Evolutionary conservation across 805 yeast genomes (phyloP), one percentile per base, ranked within the genome.

Genomic region (Yarrowia yakushimensis): DNA sequence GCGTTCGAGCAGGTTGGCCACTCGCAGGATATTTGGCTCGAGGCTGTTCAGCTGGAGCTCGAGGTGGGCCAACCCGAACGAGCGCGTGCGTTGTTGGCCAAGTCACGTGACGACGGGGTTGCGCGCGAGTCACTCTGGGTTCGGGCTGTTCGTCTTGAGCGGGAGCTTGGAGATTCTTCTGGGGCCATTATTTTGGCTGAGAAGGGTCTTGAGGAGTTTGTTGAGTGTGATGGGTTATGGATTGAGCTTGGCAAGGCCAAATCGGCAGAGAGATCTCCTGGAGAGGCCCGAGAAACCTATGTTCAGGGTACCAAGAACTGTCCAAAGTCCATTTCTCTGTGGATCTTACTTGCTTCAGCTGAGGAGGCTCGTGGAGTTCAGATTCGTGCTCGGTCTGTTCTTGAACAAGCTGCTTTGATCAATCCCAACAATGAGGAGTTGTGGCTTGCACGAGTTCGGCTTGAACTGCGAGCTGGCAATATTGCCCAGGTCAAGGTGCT

Each of bases 381-480:
- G 1, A 79, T 85, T 2, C 77, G 82, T 63, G 90, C 96, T 0
- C 81, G 97, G 64, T 85, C 96, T 0, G 76, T 81, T 1, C 73
- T 91, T 22, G 97, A 90, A 67, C 75, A 83, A 25, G 94, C 88
- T 0, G 70, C 88, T 8, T 66, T 84, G 15, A 75, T 77, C 25
- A 81, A 80, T 62, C 82, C 85, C 0, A 68, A 73, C 6, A 74
- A 74, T 37, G 88, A 82, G 30, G 59, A 63, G n/a, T 67, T 92
- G 1, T 85, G 89, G 85, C 67, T 78, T 8, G 85, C 81, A 18
- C 81, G 83, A 66, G 77, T 88, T 15, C 67, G 76, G 22, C 73
- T 91, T 39, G 97, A 92, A 69, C 69, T 73, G 33, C 64, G 79
- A 25, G 72, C 77, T 4, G 77, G 80, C 0, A 85, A 86, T 64